phyloP scores from a whole-genome alignment of 176 grass and related monocot genomes.

The Musa schizocarpa region DNA sequence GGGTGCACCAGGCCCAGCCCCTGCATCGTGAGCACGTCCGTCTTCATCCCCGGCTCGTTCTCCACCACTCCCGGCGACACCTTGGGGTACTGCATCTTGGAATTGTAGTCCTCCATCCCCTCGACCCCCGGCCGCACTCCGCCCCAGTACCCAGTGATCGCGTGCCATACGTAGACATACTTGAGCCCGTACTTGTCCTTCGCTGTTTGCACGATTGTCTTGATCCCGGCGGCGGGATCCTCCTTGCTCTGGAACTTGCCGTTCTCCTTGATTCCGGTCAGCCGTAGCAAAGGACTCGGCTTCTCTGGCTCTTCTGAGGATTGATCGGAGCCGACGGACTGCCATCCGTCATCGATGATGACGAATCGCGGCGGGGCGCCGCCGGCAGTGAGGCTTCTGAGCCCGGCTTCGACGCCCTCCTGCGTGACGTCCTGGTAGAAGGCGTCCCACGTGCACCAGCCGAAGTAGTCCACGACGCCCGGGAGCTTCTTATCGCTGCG shows the following conservation, averaged over 20 bases:
- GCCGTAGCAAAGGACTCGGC: conserved; percentile 20
- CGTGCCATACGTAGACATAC: conserved; percentile 97
- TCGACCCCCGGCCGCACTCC: conserved; percentile 55
- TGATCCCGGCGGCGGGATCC: conserved; percentile 51
- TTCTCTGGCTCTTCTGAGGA: neutral
- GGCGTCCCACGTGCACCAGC: conserved; percentile 97
- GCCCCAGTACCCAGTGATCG: conserved; percentile 96
- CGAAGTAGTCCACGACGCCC: conserved; percentile 82
- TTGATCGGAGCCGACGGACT: conserved; percentile 62
- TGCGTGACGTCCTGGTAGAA: conserved; percentile 91
- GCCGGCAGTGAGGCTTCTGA: conserved; percentile 50
- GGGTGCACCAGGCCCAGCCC: conserved; percentile 83
- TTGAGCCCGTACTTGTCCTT: conserved; percentile 81
- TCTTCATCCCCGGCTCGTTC: conserved; percentile 77
- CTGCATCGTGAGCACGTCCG: conserved; percentile 68
- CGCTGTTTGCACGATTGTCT: conserved; percentile 45
- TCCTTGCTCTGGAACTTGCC: conserved; percentile 61
- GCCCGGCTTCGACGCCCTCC: conserved; percentile 82
- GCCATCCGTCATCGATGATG: conserved; percentile 98
- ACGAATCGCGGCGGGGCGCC: conserved; percentile 67
- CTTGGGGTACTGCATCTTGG: conserved; percentile 61
- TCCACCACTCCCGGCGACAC: conserved; percentile 62
- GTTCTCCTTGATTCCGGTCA: conserved; percentile 93
- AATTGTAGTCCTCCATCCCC: conserved; percentile 58
- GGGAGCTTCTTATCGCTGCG: conserved; percentile 80